Conservation (phyloP, 805 yeast genomes). For the Babjeviella inositovora region DNA sequence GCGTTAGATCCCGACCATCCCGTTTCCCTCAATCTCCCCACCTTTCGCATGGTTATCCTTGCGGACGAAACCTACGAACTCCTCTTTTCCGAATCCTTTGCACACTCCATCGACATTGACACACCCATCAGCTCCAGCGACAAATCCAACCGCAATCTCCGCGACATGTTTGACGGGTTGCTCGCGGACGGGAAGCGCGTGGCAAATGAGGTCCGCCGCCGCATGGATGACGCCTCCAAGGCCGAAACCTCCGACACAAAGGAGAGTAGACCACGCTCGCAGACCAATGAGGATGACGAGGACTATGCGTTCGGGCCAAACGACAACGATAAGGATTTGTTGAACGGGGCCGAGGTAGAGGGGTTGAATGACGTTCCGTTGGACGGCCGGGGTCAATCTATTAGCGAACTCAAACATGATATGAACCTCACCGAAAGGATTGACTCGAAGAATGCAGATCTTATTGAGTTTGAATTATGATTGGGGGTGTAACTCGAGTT, state of each 20-base stretch:
- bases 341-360: slow-evolving; percentile 32
- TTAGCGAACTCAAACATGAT: no score
- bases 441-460: no score
- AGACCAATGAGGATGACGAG: slow-evolving; percentile 23
- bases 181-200: slow-evolving; percentile 87
- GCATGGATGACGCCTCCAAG: slow-evolving; percentile 61
- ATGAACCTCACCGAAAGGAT: no score
- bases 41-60: slow-evolving; percentile 84
- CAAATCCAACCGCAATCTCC: slow-evolving; percentile 38
- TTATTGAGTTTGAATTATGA: no score
- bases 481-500: no score
- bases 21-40: slow-evolving; percentile 59
- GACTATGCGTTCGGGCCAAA: slow-evolving; percentile 28
- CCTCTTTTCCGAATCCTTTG: slow-evolving; percentile 56
- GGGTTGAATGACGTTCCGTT: slow-evolving; percentile 14
- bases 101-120: slow-evolving; percentile 51
- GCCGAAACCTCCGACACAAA: no score
- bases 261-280: no score
- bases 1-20: slow-evolving; percentile 77
- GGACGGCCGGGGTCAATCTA: no score
- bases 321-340: slow-evolving; percentile 25
- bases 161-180: slow-evolving; percentile 83
- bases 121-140: slow-evolving; percentile 27
- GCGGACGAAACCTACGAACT: slow-evolving; percentile 91
- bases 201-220: slow-evolving; percentile 75